phyloP scores from a whole-genome alignment of 2,329 filamentous ascomycete genomes.

The Grosmannia penicillata region DNA sequence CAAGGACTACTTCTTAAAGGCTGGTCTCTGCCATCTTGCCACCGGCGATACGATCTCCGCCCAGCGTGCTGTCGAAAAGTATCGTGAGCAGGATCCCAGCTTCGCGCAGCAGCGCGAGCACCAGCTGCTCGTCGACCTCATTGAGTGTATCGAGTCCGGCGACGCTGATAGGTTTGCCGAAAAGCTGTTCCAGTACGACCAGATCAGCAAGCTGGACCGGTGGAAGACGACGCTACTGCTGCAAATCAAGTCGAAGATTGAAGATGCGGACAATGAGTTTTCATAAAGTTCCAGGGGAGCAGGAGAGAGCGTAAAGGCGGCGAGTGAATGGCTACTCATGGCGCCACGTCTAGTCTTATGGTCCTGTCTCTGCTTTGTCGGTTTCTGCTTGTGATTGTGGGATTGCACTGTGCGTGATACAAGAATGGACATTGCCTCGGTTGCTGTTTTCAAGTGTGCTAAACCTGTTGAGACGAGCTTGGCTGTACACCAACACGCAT shows the following conservation, averaged over 20 bases:
- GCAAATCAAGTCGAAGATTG: slow-evolving; percentile 70
- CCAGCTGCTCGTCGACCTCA: slow-evolving; percentile 64
- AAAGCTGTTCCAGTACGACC: slow-evolving; percentile 78
- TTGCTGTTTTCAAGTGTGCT: too few relatives aligned
- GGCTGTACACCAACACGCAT: too few relatives aligned
- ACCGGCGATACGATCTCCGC: slow-evolving; percentile 61
- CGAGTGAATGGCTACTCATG: too few relatives aligned
- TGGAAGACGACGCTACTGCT: slow-evolving; percentile 88
- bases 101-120: slow-evolving; percentile 70
- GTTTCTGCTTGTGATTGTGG: too few relatives aligned
- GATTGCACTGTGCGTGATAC: too few relatives aligned
- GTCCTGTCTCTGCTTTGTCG: too few relatives aligned
- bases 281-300: too few relatives aligned
- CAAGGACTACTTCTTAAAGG: slow-evolving; percentile 92
- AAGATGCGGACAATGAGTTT: slow-evolving; percentile 31
- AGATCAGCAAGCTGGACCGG: slow-evolving; percentile 86
- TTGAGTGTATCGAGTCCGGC: slow-evolving; percentile 58
- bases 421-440: too few relatives aligned
- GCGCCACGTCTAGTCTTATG: too few relatives aligned
- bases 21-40: slow-evolving; percentile 76
- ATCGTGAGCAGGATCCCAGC: slow-evolving; percentile 62
- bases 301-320: too few relatives aligned
- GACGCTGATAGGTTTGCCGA: slow-evolving; percentile 76
- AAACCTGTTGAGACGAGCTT: too few relatives aligned
- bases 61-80: slow-evolving; percentile 67